Percentiles rank a stretch among this genome's conserved stretches.
phyloP scores from a whole-genome alignment of 306 rosid genomes.

The Glycine tomentella region DNA sequence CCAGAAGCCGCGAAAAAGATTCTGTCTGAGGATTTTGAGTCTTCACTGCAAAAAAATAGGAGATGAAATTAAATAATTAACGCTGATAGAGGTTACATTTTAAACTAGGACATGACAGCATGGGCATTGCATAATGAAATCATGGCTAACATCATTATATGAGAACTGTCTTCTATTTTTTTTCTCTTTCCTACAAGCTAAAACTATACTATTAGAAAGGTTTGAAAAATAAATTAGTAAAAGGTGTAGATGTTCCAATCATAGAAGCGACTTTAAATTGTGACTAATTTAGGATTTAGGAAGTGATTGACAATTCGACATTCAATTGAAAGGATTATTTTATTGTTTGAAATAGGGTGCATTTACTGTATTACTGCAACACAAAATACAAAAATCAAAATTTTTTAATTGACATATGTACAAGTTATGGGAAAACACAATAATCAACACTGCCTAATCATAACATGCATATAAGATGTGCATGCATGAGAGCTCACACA shows the following conservation, averaged over 20 bases:
- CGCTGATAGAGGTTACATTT: conserved; percentile 16
- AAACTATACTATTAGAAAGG: conserved; percentile 9
- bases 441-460: conserved; percentile 10
- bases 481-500: conserved; percentile 6
- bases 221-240: conserved; percentile 32
- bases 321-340: conserved; percentile 13
- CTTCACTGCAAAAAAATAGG: conserved; percentile 56
- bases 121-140: background rate
- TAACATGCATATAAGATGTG: background rate
- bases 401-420: background rate
- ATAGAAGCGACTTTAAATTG: background rate
- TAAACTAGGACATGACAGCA: conserved; percentile 18
- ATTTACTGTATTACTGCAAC: background rate
- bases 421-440: too few species aligned
- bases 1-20: conserved; percentile 80
- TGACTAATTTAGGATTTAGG: background rate
- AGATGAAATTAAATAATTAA: background rate
- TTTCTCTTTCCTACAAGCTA: background rate
- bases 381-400: background rate
- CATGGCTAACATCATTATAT: conserved; percentile 27
- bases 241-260: conserved; percentile 4
- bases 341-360: background rate
- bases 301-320: conserved; percentile 9
- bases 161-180: background rate
- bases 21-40: conserved; percentile 85